Evolutionary conservation across 2,329 filamentous ascomycete species (phyloP).

Genomic region (Alternaria solani): DNA sequence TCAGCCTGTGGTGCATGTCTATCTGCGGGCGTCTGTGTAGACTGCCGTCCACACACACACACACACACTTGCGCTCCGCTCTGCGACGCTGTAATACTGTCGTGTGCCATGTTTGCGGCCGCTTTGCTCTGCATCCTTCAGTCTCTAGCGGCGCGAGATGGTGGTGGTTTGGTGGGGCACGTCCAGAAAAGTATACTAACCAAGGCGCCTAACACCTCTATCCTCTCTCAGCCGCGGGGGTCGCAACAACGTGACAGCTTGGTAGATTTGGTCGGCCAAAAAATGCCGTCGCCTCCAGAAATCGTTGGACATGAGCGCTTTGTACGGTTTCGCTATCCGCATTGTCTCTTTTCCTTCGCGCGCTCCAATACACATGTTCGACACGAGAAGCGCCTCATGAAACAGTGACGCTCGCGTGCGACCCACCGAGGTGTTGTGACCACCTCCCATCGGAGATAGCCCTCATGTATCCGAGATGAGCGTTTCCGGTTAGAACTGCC

Average conservation of each 20-base stretch:
- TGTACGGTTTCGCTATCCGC: neutral
- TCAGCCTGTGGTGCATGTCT: conserved; percentile 9
- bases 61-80: conserved; percentile 8
- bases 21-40: conserved; percentile 9
- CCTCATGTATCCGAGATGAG: conserved; percentile 18
- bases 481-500: conserved; percentile 22
- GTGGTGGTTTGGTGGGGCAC: conserved; percentile 15
- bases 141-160: conserved; percentile 3
- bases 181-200: conserved; percentile 13
- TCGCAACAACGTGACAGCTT: conserved; percentile 3
- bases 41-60: conserved; percentile 13
- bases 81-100: conserved; percentile 5
- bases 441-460: conserved; percentile 27
- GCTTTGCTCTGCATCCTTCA: conserved; percentile 4
- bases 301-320: conserved; percentile 13
- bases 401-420: conserved; percentile 24
- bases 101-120: conserved; percentile 10
- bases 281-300: conserved; percentile 1
- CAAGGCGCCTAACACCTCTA: conserved; percentile 6
- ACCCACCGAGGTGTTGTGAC: conserved; percentile 18
- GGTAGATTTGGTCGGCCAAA: neutral
- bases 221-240: conserved; percentile 10
- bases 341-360: conserved; percentile 4
- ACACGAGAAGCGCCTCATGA: conserved; percentile 28
- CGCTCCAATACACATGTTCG: conserved; percentile 10